Base-by-base conservation (phyloP, 108 stramenopile genomes). In the Fragilaria radians region DNA sequence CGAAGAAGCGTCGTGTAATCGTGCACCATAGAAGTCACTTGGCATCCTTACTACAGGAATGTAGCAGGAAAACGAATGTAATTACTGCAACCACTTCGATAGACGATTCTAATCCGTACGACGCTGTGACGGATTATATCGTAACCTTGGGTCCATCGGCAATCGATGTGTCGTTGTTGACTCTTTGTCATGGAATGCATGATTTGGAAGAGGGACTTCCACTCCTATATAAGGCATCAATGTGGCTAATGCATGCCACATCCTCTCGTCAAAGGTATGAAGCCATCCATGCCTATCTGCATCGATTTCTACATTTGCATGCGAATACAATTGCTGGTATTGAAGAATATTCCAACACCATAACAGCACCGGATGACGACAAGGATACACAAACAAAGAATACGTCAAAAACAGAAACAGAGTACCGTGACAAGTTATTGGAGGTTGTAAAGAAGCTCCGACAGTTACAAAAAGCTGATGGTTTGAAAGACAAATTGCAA, bases 91-190 rank as follows among this genome's bases (percentile, higher is more conserved):
- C 29, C 28, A 65, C 19, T 88, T 79, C 62, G 49, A n/a, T n/a
- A n/a, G n/a, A n/a, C n/a, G n/a, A n/a, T n/a, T n/a, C n/a, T n/a
- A n/a, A n/a, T n/a, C n/a, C n/a, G n/a, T n/a, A n/a, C n/a, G n/a
- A 50, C 47, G 59, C 52, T 0, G 83, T 96, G 23, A 88, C 84
- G 42, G 73, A 76, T 25, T 77, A 90, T 58, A 62, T 96, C 17
- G 71, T 74, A 5, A 77, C 73, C 11, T 65, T 92, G 63, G 86
- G 88, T 24, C 92, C 95, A 23, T 89, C 89, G 5, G 85, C 92
- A n/a, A 93, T 96, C 66, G 95, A 96, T 58, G 85, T 94, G n/a
- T 85, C 87, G 42, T 65, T 96, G 18, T 83, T 84, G 1, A 80
- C 84, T 3, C 75, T 93, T 11, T 93, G 91, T 74, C 74, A 70